Conservation (phyloP, 495 filamentous ascomycete genomes). For the Neohortaea acidophila region DNA sequence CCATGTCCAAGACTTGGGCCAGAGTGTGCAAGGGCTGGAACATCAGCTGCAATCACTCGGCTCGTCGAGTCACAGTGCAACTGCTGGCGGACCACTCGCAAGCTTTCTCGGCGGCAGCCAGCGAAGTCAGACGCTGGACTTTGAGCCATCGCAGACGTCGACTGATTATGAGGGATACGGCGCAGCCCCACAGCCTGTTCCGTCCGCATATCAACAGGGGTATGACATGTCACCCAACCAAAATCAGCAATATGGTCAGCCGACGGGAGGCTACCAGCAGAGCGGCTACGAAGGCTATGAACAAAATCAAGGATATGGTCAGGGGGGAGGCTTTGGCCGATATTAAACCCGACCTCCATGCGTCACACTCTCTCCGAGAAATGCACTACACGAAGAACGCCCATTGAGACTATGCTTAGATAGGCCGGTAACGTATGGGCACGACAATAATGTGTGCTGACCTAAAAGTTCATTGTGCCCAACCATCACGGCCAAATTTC, state of each 20-base stretch:
- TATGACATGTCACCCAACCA: slow-evolving; percentile 21
- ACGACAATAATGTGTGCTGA: too few species aligned
- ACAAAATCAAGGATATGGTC: slow-evolving; percentile 3
- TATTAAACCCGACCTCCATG: too few species aligned
- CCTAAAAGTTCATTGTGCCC: too few species aligned
- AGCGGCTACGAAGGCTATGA: too few species aligned
- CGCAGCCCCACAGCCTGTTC: slow-evolving; percentile 1
- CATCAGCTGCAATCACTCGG: slow-evolving; percentile 5
- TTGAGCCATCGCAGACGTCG: background rate
- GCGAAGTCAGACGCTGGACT: background rate
- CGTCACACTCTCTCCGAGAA: too few species aligned
- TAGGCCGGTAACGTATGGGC: too few species aligned
- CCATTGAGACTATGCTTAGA: too few species aligned
- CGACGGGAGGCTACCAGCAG: background rate
- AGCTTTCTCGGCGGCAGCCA: slow-evolving; percentile 7
- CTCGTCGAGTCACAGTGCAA: slow-evolving; percentile 4
- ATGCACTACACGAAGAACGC: too few species aligned
- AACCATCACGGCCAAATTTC: too few species aligned
- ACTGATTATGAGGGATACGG: background rate
- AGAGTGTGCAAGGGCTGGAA: slow-evolving; percentile 9
- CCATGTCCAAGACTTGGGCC: slow-evolving; percentile 7
- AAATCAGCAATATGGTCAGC: slow-evolving; percentile 5
- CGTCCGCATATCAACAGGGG: slow-evolving; percentile 27
- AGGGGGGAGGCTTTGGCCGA: slow-evolving; percentile 8
- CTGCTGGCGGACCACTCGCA: slow-evolving; percentile 8